These are phyloP conservation scores for Strobilomyces confusus DNA, from an alignment of 768 basidiomycete genomes.

Conservation along the genomic window DNA sequence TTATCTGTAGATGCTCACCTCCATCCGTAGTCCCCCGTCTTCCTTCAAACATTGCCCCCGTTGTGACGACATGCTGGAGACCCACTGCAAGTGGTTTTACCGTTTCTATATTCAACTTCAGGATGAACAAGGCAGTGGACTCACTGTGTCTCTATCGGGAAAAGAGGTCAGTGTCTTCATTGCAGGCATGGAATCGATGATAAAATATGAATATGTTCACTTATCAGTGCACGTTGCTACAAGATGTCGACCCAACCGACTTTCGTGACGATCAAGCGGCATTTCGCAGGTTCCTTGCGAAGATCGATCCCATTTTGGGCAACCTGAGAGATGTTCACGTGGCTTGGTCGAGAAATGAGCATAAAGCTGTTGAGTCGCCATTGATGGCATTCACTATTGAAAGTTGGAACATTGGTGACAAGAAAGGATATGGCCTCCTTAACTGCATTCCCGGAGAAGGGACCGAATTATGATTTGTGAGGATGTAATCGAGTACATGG, in stretches of 20 bases:
- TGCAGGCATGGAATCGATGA: background rate
- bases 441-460: constrained; percentile 9
- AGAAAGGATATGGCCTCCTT: constrained; percentile 24
- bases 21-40: constrained; percentile 39
- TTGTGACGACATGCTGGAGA: constrained; percentile 52
- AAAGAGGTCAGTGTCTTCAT: constrained; percentile 35
- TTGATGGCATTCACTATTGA: constrained; percentile 26
- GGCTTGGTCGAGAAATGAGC: constrained; percentile 20
- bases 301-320: constrained; percentile 45
- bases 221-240: constrained; percentile 41
- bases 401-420: constrained; percentile 25
- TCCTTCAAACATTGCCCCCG: constrained; percentile 42
- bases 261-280: constrained; percentile 38
- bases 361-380: constrained; percentile 22
- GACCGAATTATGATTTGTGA: background rate
- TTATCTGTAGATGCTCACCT: background rate
- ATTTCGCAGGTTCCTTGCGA: constrained; percentile 35
- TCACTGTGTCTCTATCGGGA: constrained; percentile 48
- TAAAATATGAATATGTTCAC: background rate
- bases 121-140: constrained; percentile 41
- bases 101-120: constrained; percentile 48
- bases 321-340: constrained; percentile 42
- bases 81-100: constrained; percentile 46
- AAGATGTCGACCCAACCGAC: constrained; percentile 42
- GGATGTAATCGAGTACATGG: background rate